Evolutionary conservation across 164 flowering plant species (phyloP).

Genomic region (Tetrastigma voinierianum): DNA sequence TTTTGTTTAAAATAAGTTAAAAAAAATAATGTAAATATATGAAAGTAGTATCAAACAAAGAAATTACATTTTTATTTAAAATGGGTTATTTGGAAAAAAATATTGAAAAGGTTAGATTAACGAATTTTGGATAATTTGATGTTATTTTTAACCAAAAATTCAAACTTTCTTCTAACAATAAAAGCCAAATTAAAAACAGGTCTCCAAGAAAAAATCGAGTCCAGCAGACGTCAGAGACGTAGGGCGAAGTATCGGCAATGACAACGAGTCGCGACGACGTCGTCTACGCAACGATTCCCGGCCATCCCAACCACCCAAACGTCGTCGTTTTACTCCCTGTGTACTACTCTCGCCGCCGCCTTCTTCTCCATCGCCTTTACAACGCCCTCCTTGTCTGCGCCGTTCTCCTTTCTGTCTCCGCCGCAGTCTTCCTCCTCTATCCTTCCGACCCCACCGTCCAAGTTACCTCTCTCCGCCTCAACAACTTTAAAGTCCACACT

Average conservation of each 20-base stretch:
- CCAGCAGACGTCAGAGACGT: too few relatives aligned
- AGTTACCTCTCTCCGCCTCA: conserved; percentile 52
- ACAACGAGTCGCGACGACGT: conserved; percentile 13
- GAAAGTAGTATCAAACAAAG: too few relatives aligned
- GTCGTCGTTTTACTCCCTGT: conserved; percentile 38
- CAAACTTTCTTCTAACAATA: too few relatives aligned
- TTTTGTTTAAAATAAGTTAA: too few relatives aligned
- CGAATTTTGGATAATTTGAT: too few relatives aligned
- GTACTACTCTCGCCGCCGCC: conserved; percentile 13
- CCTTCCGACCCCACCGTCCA: conserved; percentile 74
- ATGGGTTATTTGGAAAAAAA: too few relatives aligned
- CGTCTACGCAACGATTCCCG: conserved; percentile 26
- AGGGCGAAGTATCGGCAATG: conserved; percentile 1
- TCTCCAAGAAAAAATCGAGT: too few relatives aligned
- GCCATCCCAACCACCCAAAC: conserved; percentile 26
- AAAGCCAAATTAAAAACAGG: too few relatives aligned
- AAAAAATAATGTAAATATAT: too few relatives aligned
- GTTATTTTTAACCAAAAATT: too few relatives aligned
- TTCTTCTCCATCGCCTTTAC: conserved; percentile 17
- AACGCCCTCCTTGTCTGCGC: conserved; percentile 11
- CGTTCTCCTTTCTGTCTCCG: conserved; percentile 29
- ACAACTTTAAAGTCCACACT: conserved; percentile 41
- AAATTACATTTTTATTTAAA: too few relatives aligned
- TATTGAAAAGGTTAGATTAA: too few relatives aligned
- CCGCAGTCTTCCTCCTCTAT: conserved; percentile 54